A percentile compares a stretch with the other conserved stretches of the same genome.
phyloP scores from a whole-genome alignment of 768 basidiomycete genomes.

The Mycena metata region DNA sequence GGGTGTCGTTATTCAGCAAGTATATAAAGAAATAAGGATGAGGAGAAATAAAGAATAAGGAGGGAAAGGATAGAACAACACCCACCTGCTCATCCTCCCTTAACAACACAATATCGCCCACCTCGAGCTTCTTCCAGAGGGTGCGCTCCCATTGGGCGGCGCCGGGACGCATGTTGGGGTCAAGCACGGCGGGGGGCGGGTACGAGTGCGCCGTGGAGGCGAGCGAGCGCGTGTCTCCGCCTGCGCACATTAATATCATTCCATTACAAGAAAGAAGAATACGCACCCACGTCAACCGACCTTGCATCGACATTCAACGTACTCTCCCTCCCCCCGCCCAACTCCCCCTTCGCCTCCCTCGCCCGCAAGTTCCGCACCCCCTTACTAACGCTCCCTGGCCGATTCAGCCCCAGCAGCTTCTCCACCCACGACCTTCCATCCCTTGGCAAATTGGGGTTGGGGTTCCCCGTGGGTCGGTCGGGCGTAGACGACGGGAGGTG shows the following conservation, averaged over 20 bases:
- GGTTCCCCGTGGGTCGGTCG: too few relatives aligned
- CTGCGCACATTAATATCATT: too few relatives aligned
- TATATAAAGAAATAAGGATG: too few relatives aligned
- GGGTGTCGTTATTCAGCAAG: too few relatives aligned
- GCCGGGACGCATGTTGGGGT: constrained; percentile 75
- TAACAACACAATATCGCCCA: constrained; percentile 94
- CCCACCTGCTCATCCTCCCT: constrained; percentile 86
- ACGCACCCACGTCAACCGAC: constrained; percentile 45
- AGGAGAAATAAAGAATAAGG: too few relatives aligned
- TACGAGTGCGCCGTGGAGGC: constrained; percentile 57
- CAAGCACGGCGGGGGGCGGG: constrained; percentile 79
- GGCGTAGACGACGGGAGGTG: too few relatives aligned
- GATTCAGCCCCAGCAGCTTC: constrained; percentile 75
- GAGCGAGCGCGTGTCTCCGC: too few relatives aligned
- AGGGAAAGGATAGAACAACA: too few relatives aligned
- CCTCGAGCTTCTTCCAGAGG: constrained; percentile 98
- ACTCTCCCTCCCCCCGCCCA: constrained; percentile 68
- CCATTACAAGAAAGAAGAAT: too few relatives aligned
- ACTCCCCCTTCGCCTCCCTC: constrained; percentile 74
- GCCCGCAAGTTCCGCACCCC: constrained; percentile 87
- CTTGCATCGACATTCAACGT: constrained; percentile 58
- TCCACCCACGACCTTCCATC: constrained; percentile 85
- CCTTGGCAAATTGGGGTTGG: constrained; percentile 87
- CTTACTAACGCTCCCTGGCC: constrained; percentile 80
- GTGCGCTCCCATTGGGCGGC: constrained; percentile 94